Base-by-base conservation (phyloP, 345 rosid genomes). In the Salix koriyanagi region DNA sequence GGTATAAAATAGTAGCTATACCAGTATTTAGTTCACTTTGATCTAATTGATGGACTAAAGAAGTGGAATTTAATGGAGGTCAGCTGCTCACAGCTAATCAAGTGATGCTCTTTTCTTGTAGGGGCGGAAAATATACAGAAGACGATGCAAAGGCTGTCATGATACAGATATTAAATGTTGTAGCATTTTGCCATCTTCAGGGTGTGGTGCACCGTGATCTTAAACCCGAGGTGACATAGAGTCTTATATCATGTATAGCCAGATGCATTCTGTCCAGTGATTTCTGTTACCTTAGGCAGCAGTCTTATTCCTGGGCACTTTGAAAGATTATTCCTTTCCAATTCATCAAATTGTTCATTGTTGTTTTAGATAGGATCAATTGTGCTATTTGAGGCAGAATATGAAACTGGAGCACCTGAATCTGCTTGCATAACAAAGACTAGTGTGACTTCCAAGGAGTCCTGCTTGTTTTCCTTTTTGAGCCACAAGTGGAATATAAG, bases 181-280 rank as follows among this genome's bases (percentile, higher is more conserved):
- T 94, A 66, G 88, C 98, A 65, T 93, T 91, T 79, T 93, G 90
- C 84, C 99, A 96, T 85, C 92, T 96, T 67, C 99, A 92, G 79
- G 99, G 98, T 26, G 97, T 96, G 80, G 97, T 92, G 84, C 99
- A 96, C 84, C 86, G 98, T 78, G 99, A 94, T 81, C 93, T 96
- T 81, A 96, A 96, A 85, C 98, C 97, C 70, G 99, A 96, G 98
- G 99, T 92, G 81, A 83, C 69, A 52, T 71, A 21, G 46, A 37
- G 25, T 70, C 25, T 61, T 36, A 21, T 39, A 2, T 30, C n/a
- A 25, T 46, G 36, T 8, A 15, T 64, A 25, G 39, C 34, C 66
- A 39, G 32, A 4, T 70, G 13, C 15, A 41, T 28, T 60, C 32
- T 30, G 7, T 70, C 70, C 50, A 62, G 64, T 28, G n/a, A 61